Percentiles rank a stretch among this genome's conserved stretches.
phyloP scores from a whole-genome alignment of 768 basidiomycete species.

The Boletus bicolor region DNA sequence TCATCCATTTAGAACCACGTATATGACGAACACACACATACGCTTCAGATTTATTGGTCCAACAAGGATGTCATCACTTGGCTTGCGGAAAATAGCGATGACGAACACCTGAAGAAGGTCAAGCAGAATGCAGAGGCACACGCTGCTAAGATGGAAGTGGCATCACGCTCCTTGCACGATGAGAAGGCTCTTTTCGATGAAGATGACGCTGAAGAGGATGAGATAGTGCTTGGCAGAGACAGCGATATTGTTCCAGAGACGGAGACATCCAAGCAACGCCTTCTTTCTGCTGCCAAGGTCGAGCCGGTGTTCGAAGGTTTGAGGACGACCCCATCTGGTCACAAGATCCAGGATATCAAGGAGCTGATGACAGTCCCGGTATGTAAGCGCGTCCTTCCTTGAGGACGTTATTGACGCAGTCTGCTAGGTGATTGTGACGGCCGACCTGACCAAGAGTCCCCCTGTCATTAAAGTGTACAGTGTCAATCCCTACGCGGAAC shows the following conservation, averaged over 20 bases:
- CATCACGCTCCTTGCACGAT: conserved; percentile 79
- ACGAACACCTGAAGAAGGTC: conserved; percentile 93
- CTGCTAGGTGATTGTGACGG: conserved; percentile 84
- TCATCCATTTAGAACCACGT: conserved; percentile 73
- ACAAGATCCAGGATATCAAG: conserved; percentile 92
- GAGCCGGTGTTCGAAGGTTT: conserved; percentile 84
- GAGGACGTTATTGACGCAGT: conserved; percentile 4
- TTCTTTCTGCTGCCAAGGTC: conserved; percentile 70
- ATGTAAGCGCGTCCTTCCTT: conserved; percentile 31
- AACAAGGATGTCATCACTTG: conserved; percentile 89
- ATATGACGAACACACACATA: conserved; percentile 91
- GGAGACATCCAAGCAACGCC: conserved; percentile 75
- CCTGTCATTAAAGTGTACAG: conserved; percentile 98
- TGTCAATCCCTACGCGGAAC: conserved; percentile 82
- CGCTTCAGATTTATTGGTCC: conserved; percentile 96
- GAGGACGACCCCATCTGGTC: conserved; percentile 67
- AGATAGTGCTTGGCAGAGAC: conserved; percentile 72
- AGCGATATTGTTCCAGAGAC: conserved; percentile 36
- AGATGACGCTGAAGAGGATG: conserved; percentile 77
- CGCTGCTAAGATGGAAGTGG: conserved; percentile 87
- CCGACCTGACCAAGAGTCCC: conserved; percentile 92
- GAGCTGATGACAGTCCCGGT: conserved; percentile 94
- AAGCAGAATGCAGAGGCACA: conserved; percentile 91
- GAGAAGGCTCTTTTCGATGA: conserved; percentile 88
- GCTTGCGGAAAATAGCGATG: conserved; percentile 94